Base-by-base conservation (phyloP, 1,139 yeast genomes). In the Lizanozyma gosingica region DNA sequence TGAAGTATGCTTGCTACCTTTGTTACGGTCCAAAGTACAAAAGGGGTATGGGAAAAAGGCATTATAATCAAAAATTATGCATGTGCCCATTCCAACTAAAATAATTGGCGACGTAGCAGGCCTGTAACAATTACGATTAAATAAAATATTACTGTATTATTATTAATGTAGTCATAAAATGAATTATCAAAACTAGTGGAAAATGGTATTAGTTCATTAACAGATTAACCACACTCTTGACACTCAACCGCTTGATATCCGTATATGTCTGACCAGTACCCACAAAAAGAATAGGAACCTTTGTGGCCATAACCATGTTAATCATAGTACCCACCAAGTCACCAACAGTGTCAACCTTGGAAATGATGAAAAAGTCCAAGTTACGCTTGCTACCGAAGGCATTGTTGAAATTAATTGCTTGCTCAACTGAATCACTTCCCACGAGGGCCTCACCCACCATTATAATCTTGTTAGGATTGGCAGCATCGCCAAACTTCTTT, bases 401-500 rank as follows among this genome's bases (percentile, higher is more conserved):
- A 49, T 78, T 78, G 57, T 92, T 90, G 63, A 92, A 92, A 57
- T 92, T 90, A 42, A 77, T 77, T 0, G 98, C 98, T 59, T 92
- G 98, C 57, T 85, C 87, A 3, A 92, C 97, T 1, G 97, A 87
- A 57, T 92, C 98, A 0, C 97, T 90, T 16, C 98, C 98, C 1
- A 90, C 98, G 37, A 92, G 70, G 0, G 98, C 98, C 60, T 92
- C 98, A 36, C 97, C 98, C 15, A 92, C 98, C 97, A 92, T 92
- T 54, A 92, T 88, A 54, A 92, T 90, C 62, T 86, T 90, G 62
- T 92, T 94, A 1, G 98, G 98, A 44, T 86, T 76, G 3, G 97
- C 97, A 39, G 94, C 90, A 53, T 85, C 90, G 22, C 97, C 97
- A 63, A 92, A 94, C 45, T 92, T 87, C 53, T 90, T 94, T 49